These are phyloP conservation scores for Cucurbita moschata DNA, from an alignment of 306 rosid genomes.

Conservation along the genomic window DNA sequence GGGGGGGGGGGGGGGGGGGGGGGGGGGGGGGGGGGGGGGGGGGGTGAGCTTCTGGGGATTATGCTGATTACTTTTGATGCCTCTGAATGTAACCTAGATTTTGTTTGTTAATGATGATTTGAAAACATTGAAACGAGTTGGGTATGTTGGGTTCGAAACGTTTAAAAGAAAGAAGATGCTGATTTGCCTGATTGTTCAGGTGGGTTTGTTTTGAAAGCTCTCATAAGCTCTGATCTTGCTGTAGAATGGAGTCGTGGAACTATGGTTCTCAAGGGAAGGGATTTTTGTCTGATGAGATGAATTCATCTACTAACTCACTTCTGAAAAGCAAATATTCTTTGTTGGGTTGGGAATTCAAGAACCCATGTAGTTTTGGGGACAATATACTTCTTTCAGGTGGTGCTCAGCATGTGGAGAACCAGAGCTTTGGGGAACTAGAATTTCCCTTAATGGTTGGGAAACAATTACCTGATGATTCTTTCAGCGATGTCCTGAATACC, in stretches of 20 bases:
- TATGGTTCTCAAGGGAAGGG: constrained; percentile 52
- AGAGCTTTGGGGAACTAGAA: constrained; percentile 49
- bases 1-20: too few species aligned
- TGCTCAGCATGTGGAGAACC: constrained; percentile 30
- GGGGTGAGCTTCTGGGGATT: neutral
- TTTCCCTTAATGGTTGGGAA: constrained; percentile 41
- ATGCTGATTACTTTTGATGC: neutral
- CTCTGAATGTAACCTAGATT: neutral
- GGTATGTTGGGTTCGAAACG: neutral
- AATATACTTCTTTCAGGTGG: constrained; percentile 24
- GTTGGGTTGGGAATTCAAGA: constrained; percentile 54
- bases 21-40: neutral
- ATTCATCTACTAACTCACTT: neutral
- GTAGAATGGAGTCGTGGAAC: constrained; percentile 73
- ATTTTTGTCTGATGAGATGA: constrained; percentile 31
- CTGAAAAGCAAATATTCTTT: constrained; percentile 31
- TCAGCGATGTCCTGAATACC: constrained; percentile 18
- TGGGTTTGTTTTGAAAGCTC: constrained; percentile 16
- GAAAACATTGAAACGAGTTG: neutral
- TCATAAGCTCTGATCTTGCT: constrained; percentile 11
- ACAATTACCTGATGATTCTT: constrained; percentile 26
- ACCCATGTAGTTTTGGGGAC: constrained; percentile 37
- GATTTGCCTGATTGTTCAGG: constrained; percentile 12
- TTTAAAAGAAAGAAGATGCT: neutral
- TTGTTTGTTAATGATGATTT: neutral